phyloP scores from a whole-genome alignment of 1,284 basidiomycete species.

The Microbotryum silenes-acaulis region DNA sequence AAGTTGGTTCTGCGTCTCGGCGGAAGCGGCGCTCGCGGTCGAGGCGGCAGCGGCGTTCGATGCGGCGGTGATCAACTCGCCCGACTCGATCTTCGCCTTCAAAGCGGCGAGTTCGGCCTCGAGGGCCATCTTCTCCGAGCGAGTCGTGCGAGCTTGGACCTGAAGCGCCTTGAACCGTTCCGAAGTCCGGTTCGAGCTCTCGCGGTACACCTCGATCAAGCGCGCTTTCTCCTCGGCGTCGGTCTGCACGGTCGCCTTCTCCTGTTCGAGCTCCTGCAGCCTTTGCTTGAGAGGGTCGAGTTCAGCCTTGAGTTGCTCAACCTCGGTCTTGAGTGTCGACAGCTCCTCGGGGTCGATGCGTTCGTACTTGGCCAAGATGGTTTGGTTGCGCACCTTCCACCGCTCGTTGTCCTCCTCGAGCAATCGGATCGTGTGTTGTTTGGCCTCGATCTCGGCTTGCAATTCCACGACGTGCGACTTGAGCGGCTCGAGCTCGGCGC shows the following conservation, averaged over 20 bases:
- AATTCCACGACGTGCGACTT: constrained; percentile 61
- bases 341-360: constrained; percentile 80
- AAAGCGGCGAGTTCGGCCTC: constrained; percentile 17
- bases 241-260: constrained; percentile 38
- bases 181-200: constrained; percentile 18
- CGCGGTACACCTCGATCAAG: constrained; percentile 38
- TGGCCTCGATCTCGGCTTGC: constrained; percentile 65
- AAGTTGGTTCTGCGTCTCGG: constrained; percentile 41
- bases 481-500: constrained; percentile 61
- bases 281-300: constrained; percentile 41
- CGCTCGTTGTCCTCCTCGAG: constrained; percentile 69
- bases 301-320: constrained; percentile 48
- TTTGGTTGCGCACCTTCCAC: constrained; percentile 77
- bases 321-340: constrained; percentile 67
- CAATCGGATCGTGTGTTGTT: constrained; percentile 58
- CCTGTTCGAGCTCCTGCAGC: constrained; percentile 39
- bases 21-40: constrained; percentile 8
- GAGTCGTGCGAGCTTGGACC: constrained; percentile 41
- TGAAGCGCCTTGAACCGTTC: constrained; percentile 41
- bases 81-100: constrained; percentile 24
- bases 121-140: constrained; percentile 40
- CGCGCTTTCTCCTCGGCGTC: constrained; percentile 41
- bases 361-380: constrained; percentile 78
- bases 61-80: constrained; percentile 41
- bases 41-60: constrained; percentile 27